Conservation (phyloP, 2,329 filamentous ascomycete genomes). For the Periconia digitata region DNA sequence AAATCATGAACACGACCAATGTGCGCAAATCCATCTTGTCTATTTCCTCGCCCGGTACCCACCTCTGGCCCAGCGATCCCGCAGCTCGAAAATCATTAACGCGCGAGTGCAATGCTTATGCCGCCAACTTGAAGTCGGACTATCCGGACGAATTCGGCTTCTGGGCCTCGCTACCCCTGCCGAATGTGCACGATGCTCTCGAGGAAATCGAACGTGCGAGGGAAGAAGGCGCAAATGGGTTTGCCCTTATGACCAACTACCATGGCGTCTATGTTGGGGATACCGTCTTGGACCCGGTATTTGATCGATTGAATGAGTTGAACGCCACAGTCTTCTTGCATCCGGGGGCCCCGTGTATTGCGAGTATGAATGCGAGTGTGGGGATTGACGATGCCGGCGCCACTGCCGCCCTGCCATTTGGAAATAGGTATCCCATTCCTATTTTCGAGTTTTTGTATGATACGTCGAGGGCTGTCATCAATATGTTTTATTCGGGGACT, state of each 20-base stretch:
- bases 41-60: conserved; percentile 57
- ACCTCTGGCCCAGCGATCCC: conserved; percentile 47
- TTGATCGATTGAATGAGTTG: conserved; percentile 50
- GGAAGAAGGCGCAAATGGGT: conserved; percentile 52
- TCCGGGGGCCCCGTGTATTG: conserved; percentile 53
- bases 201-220: conserved; percentile 51
- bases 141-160: conserved; percentile 51
- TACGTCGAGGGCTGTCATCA: conserved; percentile 51
- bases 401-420: conserved; percentile 41
- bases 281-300: conserved; percentile 48
- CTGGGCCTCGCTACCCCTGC: conserved; percentile 57
- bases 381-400: conserved; percentile 1
- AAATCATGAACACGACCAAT: conserved; percentile 53
- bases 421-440: conserved; percentile 44
- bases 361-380: conserved; percentile 14
- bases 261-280: conserved; percentile 58
- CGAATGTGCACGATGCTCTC: conserved; percentile 51
- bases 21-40: conserved; percentile 58
- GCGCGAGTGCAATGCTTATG: conserved; percentile 46
- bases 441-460: conserved; percentile 59
- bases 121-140: conserved; percentile 41
- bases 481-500: conserved; percentile 53
- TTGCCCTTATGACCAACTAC: conserved; percentile 56
- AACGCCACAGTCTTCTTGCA: conserved; percentile 58
- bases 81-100: conserved; percentile 41